Conservation (phyloP, 2,329 filamentous ascomycete species). For the Hortaea werneckii region DNA sequence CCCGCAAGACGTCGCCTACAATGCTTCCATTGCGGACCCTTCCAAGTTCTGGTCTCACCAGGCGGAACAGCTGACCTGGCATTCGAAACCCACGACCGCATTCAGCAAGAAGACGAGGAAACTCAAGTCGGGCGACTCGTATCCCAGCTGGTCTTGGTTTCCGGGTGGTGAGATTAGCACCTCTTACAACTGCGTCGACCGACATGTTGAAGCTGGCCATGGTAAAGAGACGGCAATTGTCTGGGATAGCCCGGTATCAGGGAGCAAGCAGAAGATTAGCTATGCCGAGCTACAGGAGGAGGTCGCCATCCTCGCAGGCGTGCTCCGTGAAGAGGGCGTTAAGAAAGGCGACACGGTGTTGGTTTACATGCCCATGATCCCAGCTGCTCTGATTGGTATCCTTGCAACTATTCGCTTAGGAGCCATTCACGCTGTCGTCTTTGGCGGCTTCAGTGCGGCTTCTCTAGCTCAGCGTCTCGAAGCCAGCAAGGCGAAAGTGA, state of each 20-base stretch:
- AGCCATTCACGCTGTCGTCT: conserved; percentile 84
- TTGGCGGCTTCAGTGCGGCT: conserved; percentile 76
- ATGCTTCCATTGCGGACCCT: conserved; percentile 23
- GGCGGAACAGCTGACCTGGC: conserved; percentile 69
- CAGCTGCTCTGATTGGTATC: conserved; percentile 75
- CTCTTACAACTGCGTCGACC: conserved; percentile 82
- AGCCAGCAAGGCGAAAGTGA: conserved; percentile 60
- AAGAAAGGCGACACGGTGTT: conserved; percentile 76
- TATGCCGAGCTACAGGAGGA: conserved; percentile 68
- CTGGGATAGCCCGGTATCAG: conserved; percentile 80
- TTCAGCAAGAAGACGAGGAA: conserved; percentile 53
- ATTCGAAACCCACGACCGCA: conserved; percentile 57
- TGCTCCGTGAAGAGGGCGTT: conserved; percentile 72
- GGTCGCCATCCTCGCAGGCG: conserved; percentile 72
- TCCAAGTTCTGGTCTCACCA: conserved; percentile 28
- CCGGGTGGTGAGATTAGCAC: conserved; percentile 80
- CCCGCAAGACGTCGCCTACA: conserved; percentile 27
- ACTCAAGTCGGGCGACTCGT: conserved; percentile 50
- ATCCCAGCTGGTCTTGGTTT: conserved; percentile 85
- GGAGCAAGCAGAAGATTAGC: conserved; percentile 59
- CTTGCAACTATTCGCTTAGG: conserved; percentile 73
- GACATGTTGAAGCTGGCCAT: conserved; percentile 72
- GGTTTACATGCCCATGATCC: conserved; percentile 97
- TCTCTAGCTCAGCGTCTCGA: conserved; percentile 85
- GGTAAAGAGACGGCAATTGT: conserved; percentile 66